A percentile compares a stretch with the other conserved stretches of the same genome.
These are phyloP conservation scores for Kandelia obovata DNA, from an alignment of 345 rosid genomes.

Conservation along the genomic window DNA sequence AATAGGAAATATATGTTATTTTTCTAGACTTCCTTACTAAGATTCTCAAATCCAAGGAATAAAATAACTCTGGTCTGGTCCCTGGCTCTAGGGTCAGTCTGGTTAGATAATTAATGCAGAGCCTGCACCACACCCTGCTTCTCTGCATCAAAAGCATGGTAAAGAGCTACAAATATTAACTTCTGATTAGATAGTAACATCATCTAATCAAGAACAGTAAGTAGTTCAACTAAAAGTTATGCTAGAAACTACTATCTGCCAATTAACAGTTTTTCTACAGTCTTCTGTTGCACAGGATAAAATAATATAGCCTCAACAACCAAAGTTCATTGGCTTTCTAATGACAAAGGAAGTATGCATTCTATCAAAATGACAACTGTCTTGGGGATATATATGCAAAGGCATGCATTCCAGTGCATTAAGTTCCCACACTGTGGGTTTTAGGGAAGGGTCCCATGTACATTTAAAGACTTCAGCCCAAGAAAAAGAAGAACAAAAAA, in stretches of 20 bases:
- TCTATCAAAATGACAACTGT: too few species aligned
- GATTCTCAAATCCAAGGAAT: slow-evolving; percentile 42
- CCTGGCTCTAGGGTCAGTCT: slow-evolving; percentile 51
- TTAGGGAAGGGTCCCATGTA: too few species aligned
- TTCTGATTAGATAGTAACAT: slow-evolving; percentile 19
- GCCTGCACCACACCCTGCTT: slow-evolving; percentile 52
- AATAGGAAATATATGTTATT: slow-evolving; percentile 17
- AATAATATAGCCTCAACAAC: slow-evolving; percentile 3
- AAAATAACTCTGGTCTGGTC: slow-evolving; percentile 41
- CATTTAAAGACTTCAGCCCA: too few species aligned
- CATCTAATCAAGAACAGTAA: slow-evolving; percentile 17
- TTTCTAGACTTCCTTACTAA: slow-evolving; percentile 38
- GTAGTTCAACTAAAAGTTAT: slow-evolving; percentile 8
- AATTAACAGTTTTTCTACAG: background rate
- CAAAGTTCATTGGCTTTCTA: too few species aligned
- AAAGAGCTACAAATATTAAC: slow-evolving; percentile 48
- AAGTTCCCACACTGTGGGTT: too few species aligned
- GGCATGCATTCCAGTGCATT: too few species aligned
- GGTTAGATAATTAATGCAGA: slow-evolving; percentile 60
- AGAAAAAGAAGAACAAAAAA: too few species aligned
- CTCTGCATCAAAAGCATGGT: slow-evolving; percentile 63
- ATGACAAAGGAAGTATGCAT: too few species aligned
- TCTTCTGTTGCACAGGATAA: slow-evolving; percentile 4
- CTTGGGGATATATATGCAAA: too few species aligned
- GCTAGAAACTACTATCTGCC: slow-evolving; percentile 8